Evolutionary conservation across 1,139 yeast genomes (phyloP).

Genomic region (Debaryomyces psychrophilus): DNA sequence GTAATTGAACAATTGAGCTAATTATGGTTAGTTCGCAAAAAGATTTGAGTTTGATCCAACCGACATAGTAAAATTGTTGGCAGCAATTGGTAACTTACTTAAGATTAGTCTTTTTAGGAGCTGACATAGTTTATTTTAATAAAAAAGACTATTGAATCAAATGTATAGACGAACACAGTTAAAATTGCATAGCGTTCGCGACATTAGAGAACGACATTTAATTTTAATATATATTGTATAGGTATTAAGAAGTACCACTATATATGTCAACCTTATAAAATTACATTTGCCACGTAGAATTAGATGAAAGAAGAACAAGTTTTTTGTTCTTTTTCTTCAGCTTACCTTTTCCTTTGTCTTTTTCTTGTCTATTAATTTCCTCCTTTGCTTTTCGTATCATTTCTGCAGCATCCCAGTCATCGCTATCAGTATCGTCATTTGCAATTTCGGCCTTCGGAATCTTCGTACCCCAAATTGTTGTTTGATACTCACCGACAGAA

Average conservation of each 20-base stretch:
- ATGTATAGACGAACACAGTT: background rate
- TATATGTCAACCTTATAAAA: background rate
- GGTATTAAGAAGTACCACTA: background rate
- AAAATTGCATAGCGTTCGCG: background rate
- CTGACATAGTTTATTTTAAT: constrained; percentile 19
- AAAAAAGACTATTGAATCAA: background rate
- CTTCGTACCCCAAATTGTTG: constrained; percentile 66
- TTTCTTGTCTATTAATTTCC: constrained; percentile 39
- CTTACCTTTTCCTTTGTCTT: constrained; percentile 24
- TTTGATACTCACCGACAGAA: constrained; percentile 25
- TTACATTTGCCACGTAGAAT: constrained; percentile 12
- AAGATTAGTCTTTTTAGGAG: constrained; percentile 32
- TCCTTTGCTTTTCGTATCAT: constrained; percentile 53
- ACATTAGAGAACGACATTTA: constrained; percentile 2
- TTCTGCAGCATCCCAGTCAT: constrained; percentile 52
- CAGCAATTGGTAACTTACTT: constrained; percentile 25
- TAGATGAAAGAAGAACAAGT: constrained; percentile 27
- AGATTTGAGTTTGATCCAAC: background rate
- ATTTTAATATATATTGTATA: background rate
- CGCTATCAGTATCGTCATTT: constrained; percentile 32
- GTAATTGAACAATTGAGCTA: constrained; percentile 51
- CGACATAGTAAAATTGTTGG: background rate
- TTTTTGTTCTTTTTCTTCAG: constrained; percentile 48
- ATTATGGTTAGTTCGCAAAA: constrained; percentile 6
- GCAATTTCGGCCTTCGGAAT: constrained; percentile 46